Evolutionary conservation across 352 stramenopile species (phyloP), one percentile per base, ranked within the genome.

Genomic region (Thraustochytrium striatum): DNA sequence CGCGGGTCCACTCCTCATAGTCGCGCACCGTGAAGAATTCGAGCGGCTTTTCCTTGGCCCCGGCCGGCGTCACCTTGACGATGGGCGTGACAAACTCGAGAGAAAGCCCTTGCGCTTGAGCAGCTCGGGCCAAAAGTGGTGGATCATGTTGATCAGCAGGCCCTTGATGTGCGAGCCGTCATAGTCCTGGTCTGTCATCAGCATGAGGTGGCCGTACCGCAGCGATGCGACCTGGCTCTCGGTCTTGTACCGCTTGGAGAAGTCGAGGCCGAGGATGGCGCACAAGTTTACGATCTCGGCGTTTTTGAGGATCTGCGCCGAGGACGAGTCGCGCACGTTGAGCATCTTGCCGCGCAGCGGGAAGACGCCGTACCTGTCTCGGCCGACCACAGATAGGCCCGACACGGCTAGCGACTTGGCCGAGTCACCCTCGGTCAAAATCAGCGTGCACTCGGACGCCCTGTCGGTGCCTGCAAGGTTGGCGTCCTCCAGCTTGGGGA

Each of bases 131-230:
- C 95, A 99, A 85, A 98, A 98, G 84, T 97, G 90, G 81, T 97
- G 91, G 69, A 99, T 96, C 39, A 98, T 95, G 86, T 99, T 99
- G 55, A 99, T 97, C 69, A 99, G 89, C 1, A 99, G 87, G 33
- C 96, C 96, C 86, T 99, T 99, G 85, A 99, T 99, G 83, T 99
- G 96, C 36, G 89, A 97, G n/a, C 95, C 96, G 87, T 98, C 94
- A 79, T 96, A 89, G 90, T 99, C 96, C 83, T 99, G 96, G 92
- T 99, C 96, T 58, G 95, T 93, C 96, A 99, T 99, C 73, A 99
- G 95, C 93, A 99, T 98, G 36, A 99, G 85, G 72, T 97, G 91
- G 0, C 96, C 95, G 83, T 99, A 99, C 3, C 96, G 93, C 21
- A 95, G 82, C 32, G 85, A 35, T 73, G 86, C 78, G 16, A 88